These are phyloP conservation scores for Calonectria pauciramosa DNA, from an alignment of 2,329 filamentous ascomycete genomes.

Conservation along the genomic window DNA sequence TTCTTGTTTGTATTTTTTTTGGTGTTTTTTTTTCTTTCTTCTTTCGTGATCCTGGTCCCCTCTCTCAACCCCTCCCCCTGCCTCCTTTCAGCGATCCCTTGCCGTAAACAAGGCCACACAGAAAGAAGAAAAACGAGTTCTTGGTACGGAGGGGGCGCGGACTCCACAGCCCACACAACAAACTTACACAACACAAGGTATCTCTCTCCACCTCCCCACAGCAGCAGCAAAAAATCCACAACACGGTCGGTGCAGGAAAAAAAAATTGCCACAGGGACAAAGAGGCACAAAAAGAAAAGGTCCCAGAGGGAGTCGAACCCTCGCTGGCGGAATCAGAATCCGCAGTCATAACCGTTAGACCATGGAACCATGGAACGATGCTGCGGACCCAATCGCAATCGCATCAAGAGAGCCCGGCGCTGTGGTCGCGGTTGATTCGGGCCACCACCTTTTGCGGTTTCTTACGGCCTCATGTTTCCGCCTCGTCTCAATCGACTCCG, in stretches of 20 bases:
- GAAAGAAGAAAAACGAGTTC: neutral
- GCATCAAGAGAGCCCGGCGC: slow-evolving; percentile 24
- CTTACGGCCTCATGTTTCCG: slow-evolving; percentile 12
- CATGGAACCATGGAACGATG: slow-evolving; percentile 31
- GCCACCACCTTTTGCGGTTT: slow-evolving; percentile 2
- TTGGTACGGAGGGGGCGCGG: neutral
- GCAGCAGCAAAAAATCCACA: neutral
- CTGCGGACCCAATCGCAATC: slow-evolving; percentile 32
- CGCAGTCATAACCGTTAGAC: slow-evolving; percentile 42
- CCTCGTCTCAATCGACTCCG: slow-evolving; percentile 18
- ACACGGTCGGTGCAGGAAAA: neutral
- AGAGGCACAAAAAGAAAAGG: slow-evolving; percentile 29
- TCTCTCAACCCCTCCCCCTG: neutral
- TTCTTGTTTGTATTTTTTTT: neutral
- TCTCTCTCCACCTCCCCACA: neutral
- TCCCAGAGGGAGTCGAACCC: slow-evolving; percentile 39
- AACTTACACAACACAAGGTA: neutral
- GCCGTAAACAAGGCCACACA: neutral
- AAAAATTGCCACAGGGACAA: neutral
- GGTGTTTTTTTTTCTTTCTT: neutral
- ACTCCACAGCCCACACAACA: neutral
- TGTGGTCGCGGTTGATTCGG: neutral
- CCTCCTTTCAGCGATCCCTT: neutral
- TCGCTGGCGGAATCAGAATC: slow-evolving; percentile 41
- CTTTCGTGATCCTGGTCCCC: neutral